Base-by-base conservation (phyloP, 257 asterid species). In the Petunia secreta region DNA sequence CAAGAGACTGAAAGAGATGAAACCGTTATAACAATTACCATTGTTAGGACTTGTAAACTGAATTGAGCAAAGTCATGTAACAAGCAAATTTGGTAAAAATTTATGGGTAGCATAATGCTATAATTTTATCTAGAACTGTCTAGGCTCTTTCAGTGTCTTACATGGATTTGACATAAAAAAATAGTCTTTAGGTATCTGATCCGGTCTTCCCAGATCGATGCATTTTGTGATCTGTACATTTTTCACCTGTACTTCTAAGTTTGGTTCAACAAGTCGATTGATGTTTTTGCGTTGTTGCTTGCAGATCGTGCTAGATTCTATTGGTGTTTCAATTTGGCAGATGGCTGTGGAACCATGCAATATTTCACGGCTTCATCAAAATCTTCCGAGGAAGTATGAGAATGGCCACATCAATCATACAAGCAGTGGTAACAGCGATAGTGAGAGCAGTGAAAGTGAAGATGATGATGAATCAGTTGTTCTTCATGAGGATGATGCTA, bases 251-350 rank as follows among this genome's bases (percentile, higher is more conserved):
- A 11, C 6, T 71, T 36, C 2, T 71, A 10, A 8, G 36, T 71
- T 69, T 71, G 77, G 58, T 71, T 71, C 6, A 60, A 71, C 16
- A 0, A 50, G 5, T 25, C 14, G 57, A 15, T n/a, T 79, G 43
- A 85, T 60, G 38, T 4, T 46, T 50, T 82, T 79, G 16, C 46
- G 25, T 76, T 62, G 79, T 75, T 63, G 57, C 38, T 79, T 88
- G 88, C 93, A 96, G 99, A 89, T 65, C 38, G 93, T 94, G 79
- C 81, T 96, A 78, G 98, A 92, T 80, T 88, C 96, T 2, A 87
- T 91, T 5, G 97, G 98, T 69, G 64, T 89, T 75, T 88, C 99
- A 4, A 88, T 96, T 57, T 94, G 98, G 98, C 97, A 96, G 87
- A 91, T 94, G 87, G 98, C 97, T 65, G 95, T 90, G 37, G 95